Evolutionary conservation across 164 flowering plant species (phyloP).

Genomic region (Dillenia turbinata): DNA sequence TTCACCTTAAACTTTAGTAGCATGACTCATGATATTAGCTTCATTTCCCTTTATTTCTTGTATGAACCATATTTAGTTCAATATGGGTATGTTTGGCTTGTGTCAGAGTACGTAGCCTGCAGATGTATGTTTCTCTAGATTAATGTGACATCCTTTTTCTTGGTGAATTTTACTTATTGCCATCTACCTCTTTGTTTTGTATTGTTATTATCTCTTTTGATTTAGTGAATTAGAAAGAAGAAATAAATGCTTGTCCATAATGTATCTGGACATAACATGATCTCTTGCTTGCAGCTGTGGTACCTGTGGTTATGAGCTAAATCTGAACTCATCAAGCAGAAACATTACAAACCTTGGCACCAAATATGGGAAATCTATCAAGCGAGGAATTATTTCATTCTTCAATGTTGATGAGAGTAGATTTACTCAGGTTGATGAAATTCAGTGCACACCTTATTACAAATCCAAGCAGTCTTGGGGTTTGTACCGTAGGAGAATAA

Average conservation of each 20-base stretch:
- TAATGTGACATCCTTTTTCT: no score
- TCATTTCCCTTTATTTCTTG: no score
- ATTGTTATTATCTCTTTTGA: no score
- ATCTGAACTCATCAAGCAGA: constrained; percentile 72
- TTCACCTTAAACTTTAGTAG: no score
- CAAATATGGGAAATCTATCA: constrained; percentile 80
- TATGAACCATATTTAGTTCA: no score
- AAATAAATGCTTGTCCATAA: not conserved
- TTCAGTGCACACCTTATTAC: constrained; percentile 60
- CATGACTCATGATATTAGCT: no score
- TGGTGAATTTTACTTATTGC: no score
- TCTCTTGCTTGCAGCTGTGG: constrained; percentile 71
- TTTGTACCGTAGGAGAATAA: constrained; percentile 56
- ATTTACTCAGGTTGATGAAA: constrained; percentile 70
- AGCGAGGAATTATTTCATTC: constrained; percentile 77
- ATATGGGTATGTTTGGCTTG: no score
- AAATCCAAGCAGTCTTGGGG: constrained; percentile 63
- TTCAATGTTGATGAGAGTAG: constrained; percentile 74
- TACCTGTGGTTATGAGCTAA: constrained; percentile 78
- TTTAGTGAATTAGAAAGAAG: not conserved
- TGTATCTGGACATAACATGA: no score
- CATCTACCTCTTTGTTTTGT: no score
- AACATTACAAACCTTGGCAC: constrained; percentile 75
- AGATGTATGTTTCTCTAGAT: no score
- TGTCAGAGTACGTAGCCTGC: no score